Evolutionary conservation across 306 rosid species (phyloP).

Genomic region (Nissolia schottii): DNA sequence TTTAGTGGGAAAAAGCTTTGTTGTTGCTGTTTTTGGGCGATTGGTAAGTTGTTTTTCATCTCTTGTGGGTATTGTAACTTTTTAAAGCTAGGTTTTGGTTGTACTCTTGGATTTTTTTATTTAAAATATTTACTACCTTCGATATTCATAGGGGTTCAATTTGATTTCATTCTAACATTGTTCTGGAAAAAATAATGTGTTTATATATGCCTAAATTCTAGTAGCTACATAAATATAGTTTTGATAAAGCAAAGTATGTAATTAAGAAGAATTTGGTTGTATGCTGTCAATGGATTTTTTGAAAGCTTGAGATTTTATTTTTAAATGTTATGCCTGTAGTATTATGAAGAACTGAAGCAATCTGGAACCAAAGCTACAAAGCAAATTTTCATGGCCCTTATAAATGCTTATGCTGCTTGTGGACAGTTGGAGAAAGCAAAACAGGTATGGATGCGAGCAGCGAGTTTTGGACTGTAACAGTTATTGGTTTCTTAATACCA

Average conservation of each 20-base stretch:
- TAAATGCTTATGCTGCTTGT: conserved; percentile 60
- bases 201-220: background rate
- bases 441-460: conserved; percentile 46
- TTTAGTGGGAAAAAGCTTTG: no score
- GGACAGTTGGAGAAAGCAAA: conserved; percentile 80
- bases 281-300: background rate
- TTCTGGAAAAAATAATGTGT: background rate
- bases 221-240: conserved; percentile 5
- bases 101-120: background rate
- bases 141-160: background rate
- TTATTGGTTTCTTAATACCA: background rate
- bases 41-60: background rate
- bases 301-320: background rate
- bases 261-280: background rate
- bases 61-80: background rate
- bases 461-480: background rate
- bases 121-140: background rate
- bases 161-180: background rate
- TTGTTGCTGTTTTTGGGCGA: background rate
- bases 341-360: conserved; percentile 50
- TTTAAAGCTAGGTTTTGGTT: no score
- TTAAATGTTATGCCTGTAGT: conserved; percentile 44
- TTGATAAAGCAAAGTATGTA: background rate
- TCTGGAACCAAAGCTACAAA: conserved; percentile 39
- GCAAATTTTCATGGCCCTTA: conserved; percentile 57